These are phyloP conservation scores for Fusarium abutilonis DNA, from an alignment of 2,329 filamentous ascomycete species.

Conservation along the genomic window DNA sequence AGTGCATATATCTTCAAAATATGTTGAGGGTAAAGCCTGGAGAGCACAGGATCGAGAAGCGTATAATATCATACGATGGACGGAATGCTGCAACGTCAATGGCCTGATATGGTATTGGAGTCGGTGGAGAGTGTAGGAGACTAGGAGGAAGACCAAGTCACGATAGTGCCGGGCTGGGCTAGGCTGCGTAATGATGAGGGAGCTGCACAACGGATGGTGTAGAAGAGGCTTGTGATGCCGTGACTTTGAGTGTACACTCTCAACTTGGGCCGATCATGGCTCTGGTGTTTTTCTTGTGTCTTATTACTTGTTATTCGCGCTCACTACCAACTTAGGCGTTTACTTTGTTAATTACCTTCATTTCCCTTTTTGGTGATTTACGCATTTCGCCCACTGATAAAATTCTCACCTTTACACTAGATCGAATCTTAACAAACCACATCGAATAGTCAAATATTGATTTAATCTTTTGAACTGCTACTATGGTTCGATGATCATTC, in stretches of 20 bases:
- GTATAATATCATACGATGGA: constrained; percentile 20
- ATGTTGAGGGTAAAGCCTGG: constrained; percentile 20
- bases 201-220: constrained; percentile 7
- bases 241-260: constrained; percentile 43
- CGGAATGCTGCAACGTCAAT: constrained; percentile 16
- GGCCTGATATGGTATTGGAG: constrained; percentile 11
- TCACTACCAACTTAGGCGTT: constrained; percentile 40
- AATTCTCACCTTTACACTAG: neutral
- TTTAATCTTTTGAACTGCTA: too few species aligned
- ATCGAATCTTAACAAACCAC: neutral
- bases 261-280: constrained; percentile 31
- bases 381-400: neutral
- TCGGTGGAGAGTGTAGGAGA: neutral
- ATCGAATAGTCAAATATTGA: neutral
- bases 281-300: constrained; percentile 41
- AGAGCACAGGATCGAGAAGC: constrained; percentile 30
- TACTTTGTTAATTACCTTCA: constrained; percentile 18
- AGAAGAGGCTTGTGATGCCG: constrained; percentile 25
- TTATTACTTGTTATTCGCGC: constrained; percentile 31
- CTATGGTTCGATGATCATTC: too few species aligned
- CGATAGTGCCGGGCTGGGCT: neutral
- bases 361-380: constrained; percentile 1
- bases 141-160: constrained; percentile 1
- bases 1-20: constrained; percentile 27
- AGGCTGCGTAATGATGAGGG: neutral